Evolutionary conservation across 2,329 filamentous ascomycete genomes (phyloP).

Genomic region (Botrytis tulipae): DNA sequence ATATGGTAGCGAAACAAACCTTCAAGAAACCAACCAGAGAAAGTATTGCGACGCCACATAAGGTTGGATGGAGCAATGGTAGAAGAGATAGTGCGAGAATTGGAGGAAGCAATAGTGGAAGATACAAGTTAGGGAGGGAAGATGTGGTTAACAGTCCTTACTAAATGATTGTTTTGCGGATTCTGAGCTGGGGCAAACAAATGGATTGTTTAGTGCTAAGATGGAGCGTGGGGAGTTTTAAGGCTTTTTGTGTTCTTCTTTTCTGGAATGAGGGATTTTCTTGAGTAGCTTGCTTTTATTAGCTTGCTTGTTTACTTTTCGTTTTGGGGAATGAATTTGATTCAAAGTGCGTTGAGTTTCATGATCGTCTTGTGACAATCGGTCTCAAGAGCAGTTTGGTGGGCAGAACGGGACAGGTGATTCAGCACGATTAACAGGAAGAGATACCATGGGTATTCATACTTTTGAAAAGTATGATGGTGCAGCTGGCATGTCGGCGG

Average conservation of each 20-base stretch:
- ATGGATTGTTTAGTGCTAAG: not conserved
- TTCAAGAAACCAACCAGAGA: slow-evolving; percentile 88
- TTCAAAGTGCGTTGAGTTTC: not conserved
- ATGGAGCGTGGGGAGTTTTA: not conserved
- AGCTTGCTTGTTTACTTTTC: not conserved
- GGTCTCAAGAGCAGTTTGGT: not conserved
- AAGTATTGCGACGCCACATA: slow-evolving; percentile 67
- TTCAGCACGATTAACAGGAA: not conserved
- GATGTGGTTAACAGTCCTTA: slow-evolving; percentile 77
- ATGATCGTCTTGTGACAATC: not conserved
- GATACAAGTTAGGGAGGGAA: slow-evolving; percentile 73
- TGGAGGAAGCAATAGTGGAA: slow-evolving; percentile 53
- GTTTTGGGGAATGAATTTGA: not conserved
- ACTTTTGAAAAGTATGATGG: slow-evolving; percentile 1
- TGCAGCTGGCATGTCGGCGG: not conserved
- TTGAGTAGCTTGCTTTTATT: not conserved
- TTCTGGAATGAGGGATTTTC: not conserved
- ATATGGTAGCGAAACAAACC: slow-evolving; percentile 87
- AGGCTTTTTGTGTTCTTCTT: not conserved
- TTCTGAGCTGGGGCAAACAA: not conserved
- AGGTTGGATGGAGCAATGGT: slow-evolving; percentile 47
- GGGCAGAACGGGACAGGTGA: not conserved
- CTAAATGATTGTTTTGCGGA: slow-evolving; percentile 34
- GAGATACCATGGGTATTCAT: slow-evolving; percentile 5
- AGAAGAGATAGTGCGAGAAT: slow-evolving; percentile 51